Evolutionary conservation across 2,329 filamentous ascomycete genomes (phyloP).

Genomic region (Trichoderma pleuroti): DNA sequence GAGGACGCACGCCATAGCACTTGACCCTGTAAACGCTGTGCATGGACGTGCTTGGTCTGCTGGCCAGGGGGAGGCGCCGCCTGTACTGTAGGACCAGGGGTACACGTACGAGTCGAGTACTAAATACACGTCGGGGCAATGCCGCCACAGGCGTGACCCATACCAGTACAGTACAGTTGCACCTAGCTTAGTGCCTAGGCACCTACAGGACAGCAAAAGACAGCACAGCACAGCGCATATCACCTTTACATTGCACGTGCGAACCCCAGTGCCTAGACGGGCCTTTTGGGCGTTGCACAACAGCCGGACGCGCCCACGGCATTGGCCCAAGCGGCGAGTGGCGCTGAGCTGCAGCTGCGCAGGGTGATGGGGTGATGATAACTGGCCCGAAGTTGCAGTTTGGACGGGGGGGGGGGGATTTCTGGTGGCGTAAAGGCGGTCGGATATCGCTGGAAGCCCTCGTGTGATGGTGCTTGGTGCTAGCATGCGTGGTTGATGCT

Average conservation of each 20-base stretch:
- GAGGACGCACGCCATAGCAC: constrained; percentile 11
- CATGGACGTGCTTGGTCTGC: not conserved
- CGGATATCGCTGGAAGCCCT: constrained; percentile 5
- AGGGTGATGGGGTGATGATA: not conserved
- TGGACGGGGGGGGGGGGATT: not conserved
- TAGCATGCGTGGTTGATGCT: no score
- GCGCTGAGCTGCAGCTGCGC: constrained; percentile 2
- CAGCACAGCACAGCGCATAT: not conserved
- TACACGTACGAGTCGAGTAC: not conserved
- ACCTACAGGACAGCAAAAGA: not conserved
- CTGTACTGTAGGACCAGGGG: not conserved
- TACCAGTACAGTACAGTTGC: not conserved
- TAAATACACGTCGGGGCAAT: not conserved
- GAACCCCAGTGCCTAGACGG: not conserved
- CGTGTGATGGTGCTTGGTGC: not conserved
- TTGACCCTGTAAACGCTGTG: not conserved
- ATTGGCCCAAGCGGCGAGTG: constrained; percentile 4
- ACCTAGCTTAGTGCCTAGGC: no score
- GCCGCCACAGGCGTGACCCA: not conserved
- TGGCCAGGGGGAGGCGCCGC: not conserved
- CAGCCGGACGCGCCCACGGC: not conserved
- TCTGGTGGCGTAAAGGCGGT: not conserved
- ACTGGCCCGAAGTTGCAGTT: not conserved
- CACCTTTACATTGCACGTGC: not conserved
- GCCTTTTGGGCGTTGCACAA: constrained; percentile 6